Base-by-base conservation (phyloP, 2,329 filamentous ascomycete genomes). In the Fusarium pseudonygamai region DNA sequence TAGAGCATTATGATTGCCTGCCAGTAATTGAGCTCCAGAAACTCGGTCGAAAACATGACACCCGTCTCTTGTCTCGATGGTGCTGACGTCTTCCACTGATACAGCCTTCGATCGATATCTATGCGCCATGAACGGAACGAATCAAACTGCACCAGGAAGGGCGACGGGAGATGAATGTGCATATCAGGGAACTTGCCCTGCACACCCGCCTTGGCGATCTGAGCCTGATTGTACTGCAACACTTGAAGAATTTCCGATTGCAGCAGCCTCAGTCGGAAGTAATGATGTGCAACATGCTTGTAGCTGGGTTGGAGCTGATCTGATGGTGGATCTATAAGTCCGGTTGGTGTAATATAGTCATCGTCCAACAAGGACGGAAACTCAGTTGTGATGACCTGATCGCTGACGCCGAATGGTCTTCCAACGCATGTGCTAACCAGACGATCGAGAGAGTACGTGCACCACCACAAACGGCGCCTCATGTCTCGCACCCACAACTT, bases 181-280 rank as follows among this genome's bases (percentile, higher is more conserved):
- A 95, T 95, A 78, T 90, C 94, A 4, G 90, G 89, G 76, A 94
- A 94, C 57, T 86, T 83, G 77, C 93, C 91, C 55, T 91, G 89
- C 8, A 90, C 90, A 55, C 87, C 86, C 37, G 89, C 87, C 70
- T 94, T 89, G 14, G 93, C 93, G 73, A 93, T 89, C 75, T 96
- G 92, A 2, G 95, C 93, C 82, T 98, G 95, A 70, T 97, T 94
- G 80, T 96, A 93, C 81, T 98, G 96, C 69, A 98, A 84, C 3
- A 98, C 96, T 80, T 98, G 95, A 42, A 98, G 85, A 55, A 98
- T 97, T 82, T 98, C 96, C 0, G 96, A 98, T 82, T 98, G 96
- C 50, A 98, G 85, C 57, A 98, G 84, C 26, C 96, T 90, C 26
- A 98, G 86, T 30, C 94, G 92, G 83, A 98, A 95, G 82, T 98